Base-by-base conservation (phyloP, 768 basidiomycete genomes). In the Tricholoma furcatifolium region DNA sequence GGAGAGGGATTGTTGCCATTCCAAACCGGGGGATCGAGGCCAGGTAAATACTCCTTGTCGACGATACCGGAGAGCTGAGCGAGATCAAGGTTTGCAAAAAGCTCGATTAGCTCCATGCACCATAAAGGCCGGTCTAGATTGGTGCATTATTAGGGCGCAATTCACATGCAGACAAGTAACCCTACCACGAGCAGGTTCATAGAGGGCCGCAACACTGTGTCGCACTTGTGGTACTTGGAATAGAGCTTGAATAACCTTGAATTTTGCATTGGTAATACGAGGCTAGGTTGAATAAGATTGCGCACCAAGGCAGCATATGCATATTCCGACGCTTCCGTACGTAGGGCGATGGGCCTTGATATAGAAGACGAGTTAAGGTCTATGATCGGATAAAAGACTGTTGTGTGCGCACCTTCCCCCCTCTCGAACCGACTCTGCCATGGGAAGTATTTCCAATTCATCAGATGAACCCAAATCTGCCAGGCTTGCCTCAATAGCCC, bases 141-240 rank as follows among this genome's bases (percentile, higher is more conserved):
- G 27, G 27, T 4, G 7, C 27, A 27, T 27, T 27, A 27, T 27
- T 27, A 27, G 27, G 27, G 27, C 27, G 7, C 3, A 27, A 7
- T 27, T 27, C 27, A 27, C 4, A 7, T 7, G 27, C 27, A 27
- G 7, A 7, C 27, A 27, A 4, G 3, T 27, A 27, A 3, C 27
- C 27, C 32, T 40, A 54, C 53, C 53, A 43, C 38, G 12, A 2
- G 20, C n/a, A 11, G 24, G 14, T 20, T 54, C 53, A 24, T 21
- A 38, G 20, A 76, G 53, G 31, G 60, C 67, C 5, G 72, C 68
- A 14, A 75, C 59, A 18, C 68, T 54, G 53, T 79, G 60, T 21
- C 85, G 76, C 40, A 91, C 78, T 75, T 91, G 88, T 2, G 89
- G 89, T 4, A 91, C 75, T 54, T 78, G 80, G 62, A 80, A 88